Conservation (phyloP, 2,329 filamentous ascomycete species). For the Aspergillus proliferans region DNA sequence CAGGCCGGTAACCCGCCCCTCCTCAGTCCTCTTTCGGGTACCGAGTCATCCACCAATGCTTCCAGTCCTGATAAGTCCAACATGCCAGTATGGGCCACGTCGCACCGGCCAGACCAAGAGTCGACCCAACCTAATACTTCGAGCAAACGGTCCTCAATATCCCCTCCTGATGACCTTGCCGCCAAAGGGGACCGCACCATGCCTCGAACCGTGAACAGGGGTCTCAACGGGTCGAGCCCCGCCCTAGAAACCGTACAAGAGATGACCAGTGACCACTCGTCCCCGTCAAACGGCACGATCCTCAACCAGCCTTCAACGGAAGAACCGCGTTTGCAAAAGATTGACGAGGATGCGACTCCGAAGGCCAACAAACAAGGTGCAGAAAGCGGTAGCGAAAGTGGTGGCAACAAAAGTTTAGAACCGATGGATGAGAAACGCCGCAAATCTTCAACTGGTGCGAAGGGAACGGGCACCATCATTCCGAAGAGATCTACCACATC, state of each 20-base stretch:
- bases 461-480: conserved; percentile 48
- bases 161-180: conserved; percentile 20
- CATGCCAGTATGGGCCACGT: conserved; percentile 31
- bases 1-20: conserved; percentile 62
- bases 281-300: conserved; percentile 48
- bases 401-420: conserved; percentile 36
- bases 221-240: conserved; percentile 53
- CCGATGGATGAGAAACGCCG: conserved; percentile 32
- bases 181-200: conserved; percentile 32
- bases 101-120: conserved; percentile 24
- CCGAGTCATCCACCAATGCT: conserved; percentile 58
- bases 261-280: conserved; percentile 65
- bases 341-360: conserved; percentile 35
- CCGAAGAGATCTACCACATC: conserved; percentile 64
- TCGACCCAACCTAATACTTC: conserved; percentile 31
- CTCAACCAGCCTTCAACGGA: conserved; percentile 36
- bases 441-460: conserved; percentile 33
- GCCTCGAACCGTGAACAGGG: conserved; percentile 51
- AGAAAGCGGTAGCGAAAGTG: conserved; percentile 57
- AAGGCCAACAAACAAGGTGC: conserved; percentile 37
- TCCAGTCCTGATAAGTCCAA: conserved; percentile 59
- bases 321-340: conserved; percentile 29
- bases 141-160: conserved; percentile 24
- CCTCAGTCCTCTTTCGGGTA: conserved; percentile 47
- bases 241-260: conserved; percentile 88